Evolutionary conservation across 1,139 yeast species (phyloP).

Genomic region (Candida freyschussii): DNA sequence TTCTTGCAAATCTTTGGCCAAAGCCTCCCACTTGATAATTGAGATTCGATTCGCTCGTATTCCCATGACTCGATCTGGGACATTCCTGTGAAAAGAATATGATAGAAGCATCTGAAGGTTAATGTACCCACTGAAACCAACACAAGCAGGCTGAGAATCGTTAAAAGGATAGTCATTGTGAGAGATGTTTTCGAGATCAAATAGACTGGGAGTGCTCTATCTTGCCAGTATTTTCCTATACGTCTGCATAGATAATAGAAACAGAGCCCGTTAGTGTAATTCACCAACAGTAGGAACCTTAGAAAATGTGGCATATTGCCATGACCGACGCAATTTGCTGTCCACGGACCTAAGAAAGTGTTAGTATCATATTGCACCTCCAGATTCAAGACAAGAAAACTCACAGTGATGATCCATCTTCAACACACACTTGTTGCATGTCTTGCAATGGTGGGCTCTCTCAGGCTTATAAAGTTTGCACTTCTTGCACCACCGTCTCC

Average conservation of each 20-base stretch:
- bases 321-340: constrained; percentile 79
- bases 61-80: constrained; percentile 96
- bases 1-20: constrained; percentile 49
- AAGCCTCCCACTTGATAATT: constrained; percentile 47
- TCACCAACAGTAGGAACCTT: constrained; percentile 70
- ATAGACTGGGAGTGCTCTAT: constrained; percentile 56
- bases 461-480: constrained; percentile 69
- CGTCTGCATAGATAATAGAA: constrained; percentile 40
- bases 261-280: constrained; percentile 49
- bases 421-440: constrained; percentile 56
- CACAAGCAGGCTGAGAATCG: constrained; percentile 57
- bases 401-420: constrained; percentile 79
- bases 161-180: constrained; percentile 48
- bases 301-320: constrained; percentile 76
- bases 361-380: neutral
- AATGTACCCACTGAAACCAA: constrained; percentile 53
- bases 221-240: constrained; percentile 43
- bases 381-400: constrained; percentile 25
- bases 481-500: constrained; percentile 62
- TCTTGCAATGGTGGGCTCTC: constrained; percentile 74
- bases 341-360: constrained; percentile 57
- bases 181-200: constrained; percentile 51
- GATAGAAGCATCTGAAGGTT: constrained; percentile 54
- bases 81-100: constrained; percentile 61
- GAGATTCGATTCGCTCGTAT: constrained; percentile 69